These are phyloP conservation scores for Syncephalastrum contaminatum DNA, from an alignment of 371 early-diverging fungal genomes.

Conservation along the genomic window DNA sequence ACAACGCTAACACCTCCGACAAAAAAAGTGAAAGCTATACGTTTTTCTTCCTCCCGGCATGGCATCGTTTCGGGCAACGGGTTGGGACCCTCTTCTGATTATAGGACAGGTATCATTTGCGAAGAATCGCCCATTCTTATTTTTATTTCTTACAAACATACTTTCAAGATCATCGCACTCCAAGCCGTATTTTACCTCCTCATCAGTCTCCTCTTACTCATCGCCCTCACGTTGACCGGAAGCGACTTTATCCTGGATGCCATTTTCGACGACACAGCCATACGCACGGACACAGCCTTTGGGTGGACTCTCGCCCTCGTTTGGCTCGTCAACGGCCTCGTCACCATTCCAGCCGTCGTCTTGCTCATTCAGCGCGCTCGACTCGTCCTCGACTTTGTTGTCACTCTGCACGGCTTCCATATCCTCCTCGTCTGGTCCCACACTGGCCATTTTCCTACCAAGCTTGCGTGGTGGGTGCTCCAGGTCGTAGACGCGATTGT, in stretches of 20 bases:
- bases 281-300: conserved; percentile 67
- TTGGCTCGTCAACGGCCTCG: conserved; percentile 60
- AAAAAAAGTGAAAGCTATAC: no score
- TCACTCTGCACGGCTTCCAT: conserved; percentile 75
- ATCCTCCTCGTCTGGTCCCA: conserved; percentile 60
- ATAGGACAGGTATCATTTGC: conserved; percentile 37
- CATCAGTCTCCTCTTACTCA: conserved; percentile 52
- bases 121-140: background rate
- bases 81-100: conserved; percentile 51
- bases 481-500: conserved; percentile 52
- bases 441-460: conserved; percentile 57
- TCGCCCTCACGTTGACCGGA: conserved; percentile 63
- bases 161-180: conserved; percentile 51
- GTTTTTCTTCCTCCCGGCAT: background rate
- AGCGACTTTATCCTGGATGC: conserved; percentile 65
- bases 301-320: conserved; percentile 75
- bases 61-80: conserved; percentile 42
- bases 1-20: no score
- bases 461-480: conserved; percentile 72
- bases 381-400: conserved; percentile 79
- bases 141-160: background rate
- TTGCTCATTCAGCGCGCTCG: conserved; percentile 77
- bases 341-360: conserved; percentile 53
- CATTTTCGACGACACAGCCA: conserved; percentile 59
- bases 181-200: conserved; percentile 66